Base-by-base conservation (phyloP, 169 alveolate genomes). In the Plasmodium gaboni region DNA sequence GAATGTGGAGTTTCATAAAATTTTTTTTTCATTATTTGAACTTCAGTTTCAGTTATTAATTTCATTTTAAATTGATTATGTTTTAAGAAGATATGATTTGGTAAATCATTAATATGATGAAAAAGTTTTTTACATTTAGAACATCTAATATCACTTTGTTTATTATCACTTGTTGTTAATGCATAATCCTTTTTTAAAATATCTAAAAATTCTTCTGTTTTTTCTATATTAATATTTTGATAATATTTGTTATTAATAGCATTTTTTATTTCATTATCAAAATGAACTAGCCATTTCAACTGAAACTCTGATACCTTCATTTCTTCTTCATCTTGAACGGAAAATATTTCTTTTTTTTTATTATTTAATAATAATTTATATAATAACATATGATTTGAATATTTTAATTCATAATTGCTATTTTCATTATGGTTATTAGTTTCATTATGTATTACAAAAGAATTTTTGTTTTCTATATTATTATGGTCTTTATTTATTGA, bases 61-160 rank as follows among this genome's bases (percentile, higher is more conserved):
- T 68, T 67, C 55, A 83, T 55, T 57, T 83, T 83, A 55, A 69
- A 15, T 83, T 83, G 91, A 51, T 28, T 69, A 15, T 83, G 91
- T 42, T 83, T 83, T 22, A 68, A 68, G 51, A 83, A 83, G 26
- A 83, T 83, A 60, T 83, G 91, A 71, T 83, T 83, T 15, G 91
- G 91, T n/a, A 83, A 80, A 61, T 83, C 91, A 13, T 44, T 83
- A 53, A 83, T 83, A 46, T 57, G 55, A 38, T 68, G 46, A 46
- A 83, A 83, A 38, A 83, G 91, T 42, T 83, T 83, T 51, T 53
- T 83, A 61, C 91, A 83, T 48, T 83, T 83, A 1, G 91, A 80
- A 38, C 91, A 83, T 38, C 91, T 69, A 51, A 83, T 83, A 68
- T 83, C 91, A 28, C n/a, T 64, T 17, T 26, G 17, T 9, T 19